phyloP scores from a whole-genome alignment of 192 early-diverging fungal species.

The Lunasporangiospora selenospora region DNA sequence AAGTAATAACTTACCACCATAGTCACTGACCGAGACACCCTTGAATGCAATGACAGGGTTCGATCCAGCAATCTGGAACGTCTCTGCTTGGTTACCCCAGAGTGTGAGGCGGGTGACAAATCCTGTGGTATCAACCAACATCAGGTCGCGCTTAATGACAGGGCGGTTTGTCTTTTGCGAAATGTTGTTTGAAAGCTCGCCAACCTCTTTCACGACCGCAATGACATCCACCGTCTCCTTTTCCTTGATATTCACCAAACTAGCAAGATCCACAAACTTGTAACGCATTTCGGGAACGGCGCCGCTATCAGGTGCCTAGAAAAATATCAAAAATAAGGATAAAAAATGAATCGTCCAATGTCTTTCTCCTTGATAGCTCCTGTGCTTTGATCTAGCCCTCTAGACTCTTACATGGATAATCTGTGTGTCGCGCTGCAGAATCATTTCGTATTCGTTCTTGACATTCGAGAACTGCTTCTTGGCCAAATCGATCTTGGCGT shows the following conservation, averaged over 20 bases:
- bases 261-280: conserved; percentile 74
- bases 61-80: conserved; percentile 53
- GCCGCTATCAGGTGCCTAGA: conserved; percentile 60
- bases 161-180: conserved; percentile 64
- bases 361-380: no score
- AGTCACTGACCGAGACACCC: conserved; percentile 87
- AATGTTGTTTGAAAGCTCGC: conserved; percentile 65
- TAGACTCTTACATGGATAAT: conserved; percentile 57
- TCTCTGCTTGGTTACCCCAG: conserved; percentile 86
- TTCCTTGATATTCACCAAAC: conserved; percentile 74
- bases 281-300: conserved; percentile 62
- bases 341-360: background rate
- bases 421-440: conserved; percentile 72
- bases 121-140: conserved; percentile 76
- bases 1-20: conserved; percentile 65
- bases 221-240: conserved; percentile 77
- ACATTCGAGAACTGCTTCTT: conserved; percentile 83
- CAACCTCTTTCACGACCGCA: conserved; percentile 71
- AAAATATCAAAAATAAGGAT: background rate
- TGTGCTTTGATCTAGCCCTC: background rate
- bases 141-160: conserved; percentile 85
- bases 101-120: conserved; percentile 81
- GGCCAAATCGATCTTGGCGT: conserved; percentile 82
- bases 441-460: conserved; percentile 94
- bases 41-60: conserved; percentile 82